Conservation (phyloP, 2,329 filamentous ascomycete genomes). For the Calonectria henricotiae region DNA sequence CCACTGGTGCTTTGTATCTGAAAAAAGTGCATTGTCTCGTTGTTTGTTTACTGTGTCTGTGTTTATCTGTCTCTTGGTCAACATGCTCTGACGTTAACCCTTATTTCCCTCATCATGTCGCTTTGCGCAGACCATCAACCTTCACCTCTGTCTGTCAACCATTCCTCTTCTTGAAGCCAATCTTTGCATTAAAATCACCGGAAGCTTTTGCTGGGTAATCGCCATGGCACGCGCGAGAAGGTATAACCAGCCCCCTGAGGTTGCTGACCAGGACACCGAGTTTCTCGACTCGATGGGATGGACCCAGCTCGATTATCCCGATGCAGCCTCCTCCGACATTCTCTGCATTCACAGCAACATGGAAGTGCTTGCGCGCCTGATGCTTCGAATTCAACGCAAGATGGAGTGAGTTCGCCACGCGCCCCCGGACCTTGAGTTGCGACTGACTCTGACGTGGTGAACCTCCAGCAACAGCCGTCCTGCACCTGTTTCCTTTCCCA, state of each 20-base stretch:
- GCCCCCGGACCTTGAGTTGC: too few relatives aligned
- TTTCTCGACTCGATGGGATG: conserved; percentile 18
- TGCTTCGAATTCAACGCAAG: neutral
- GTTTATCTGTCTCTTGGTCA: neutral
- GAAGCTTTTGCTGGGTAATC: neutral
- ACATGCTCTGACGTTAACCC: neutral
- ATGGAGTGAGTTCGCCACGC: neutral
- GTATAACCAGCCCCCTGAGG: neutral
- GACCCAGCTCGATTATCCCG: conserved; percentile 3
- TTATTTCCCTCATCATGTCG: neutral
- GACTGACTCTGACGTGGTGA: neutral
- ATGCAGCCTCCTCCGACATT: neutral
- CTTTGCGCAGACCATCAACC: neutral
- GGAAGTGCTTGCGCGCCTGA: conserved; percentile 4
- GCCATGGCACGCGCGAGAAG: neutral
- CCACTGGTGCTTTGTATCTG: neutral
- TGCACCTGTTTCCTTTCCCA: neutral
- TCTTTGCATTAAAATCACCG: neutral
- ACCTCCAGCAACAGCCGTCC: neutral
- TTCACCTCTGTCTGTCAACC: neutral
- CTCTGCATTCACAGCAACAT: conserved; percentile 9
- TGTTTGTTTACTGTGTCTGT: neutral
- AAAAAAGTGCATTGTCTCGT: too few relatives aligned
- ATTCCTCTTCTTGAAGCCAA: neutral
- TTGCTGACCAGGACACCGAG: conserved; percentile 1